Percentiles rank a stretch among this genome's conserved stretches.
Conservation (phyloP, 73 alveolate genomes). For the Tetrahymena elliotti region DNA sequence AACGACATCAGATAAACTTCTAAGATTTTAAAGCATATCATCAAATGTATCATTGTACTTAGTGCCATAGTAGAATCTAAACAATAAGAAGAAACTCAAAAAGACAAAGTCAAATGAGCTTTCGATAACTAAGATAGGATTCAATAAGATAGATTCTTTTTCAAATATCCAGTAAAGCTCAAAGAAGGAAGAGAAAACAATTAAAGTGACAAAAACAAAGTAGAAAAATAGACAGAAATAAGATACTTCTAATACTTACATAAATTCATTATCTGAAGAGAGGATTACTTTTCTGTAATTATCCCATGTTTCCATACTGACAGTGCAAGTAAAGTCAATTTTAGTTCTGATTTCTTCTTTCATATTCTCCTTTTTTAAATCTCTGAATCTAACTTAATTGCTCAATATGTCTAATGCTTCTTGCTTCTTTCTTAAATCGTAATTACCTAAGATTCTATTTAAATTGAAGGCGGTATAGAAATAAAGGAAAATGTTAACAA, state of each 20-base stretch:
- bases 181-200: background rate
- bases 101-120: background rate
- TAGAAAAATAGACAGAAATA: background rate
- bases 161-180: background rate
- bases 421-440: background rate
- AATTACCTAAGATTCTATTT: background rate
- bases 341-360: background rate
- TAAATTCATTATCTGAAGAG: background rate
- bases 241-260: background rate
- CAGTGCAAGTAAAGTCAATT: background rate
- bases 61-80: background rate
- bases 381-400: background rate
- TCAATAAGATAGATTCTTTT: background rate
- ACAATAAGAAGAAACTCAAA: background rate
- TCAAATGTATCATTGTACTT: background rate
- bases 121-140: background rate
- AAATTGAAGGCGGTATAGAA: background rate
- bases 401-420: background rate
- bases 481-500: background rate
- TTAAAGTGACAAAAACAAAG: background rate
- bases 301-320: background rate
- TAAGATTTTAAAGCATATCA: background rate
- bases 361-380: background rate
- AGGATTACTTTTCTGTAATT: background rate
- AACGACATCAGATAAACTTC: background rate